Percentiles rank a stretch among this genome's conserved stretches.
Evolutionary conservation across 75 land plant genomes (phyloP).

Genomic region (Larix kaempferi): DNA sequence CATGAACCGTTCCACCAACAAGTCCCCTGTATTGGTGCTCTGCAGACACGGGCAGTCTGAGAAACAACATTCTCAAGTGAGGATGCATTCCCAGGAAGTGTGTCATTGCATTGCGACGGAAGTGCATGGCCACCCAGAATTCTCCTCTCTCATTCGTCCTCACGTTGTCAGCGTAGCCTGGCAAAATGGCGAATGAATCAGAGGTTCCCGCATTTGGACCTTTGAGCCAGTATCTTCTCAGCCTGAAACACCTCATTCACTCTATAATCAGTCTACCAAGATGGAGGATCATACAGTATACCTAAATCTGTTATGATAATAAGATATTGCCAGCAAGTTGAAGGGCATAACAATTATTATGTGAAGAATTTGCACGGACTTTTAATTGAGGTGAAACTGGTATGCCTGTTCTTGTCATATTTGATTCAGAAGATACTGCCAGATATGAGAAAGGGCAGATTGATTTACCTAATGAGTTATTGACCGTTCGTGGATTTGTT

Average conservation of each 20-base stretch:
- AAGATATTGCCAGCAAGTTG: too few relatives aligned
- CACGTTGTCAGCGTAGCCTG: conserved; percentile 68
- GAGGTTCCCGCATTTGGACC: conserved; percentile 36
- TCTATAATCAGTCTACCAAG: too few relatives aligned
- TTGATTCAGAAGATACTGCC: too few relatives aligned
- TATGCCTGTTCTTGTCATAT: too few relatives aligned
- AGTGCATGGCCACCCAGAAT: conserved; percentile 72
- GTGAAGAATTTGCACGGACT: too few relatives aligned
- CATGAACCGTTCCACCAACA: neutral
- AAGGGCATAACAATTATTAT: too few relatives aligned
- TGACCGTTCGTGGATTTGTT: too few relatives aligned
- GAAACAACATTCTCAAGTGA: conserved; percentile 32
- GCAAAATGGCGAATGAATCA: conserved; percentile 38
- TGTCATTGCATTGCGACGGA: conserved; percentile 26
- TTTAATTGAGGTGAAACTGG: too few relatives aligned
- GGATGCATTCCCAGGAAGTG: conserved; percentile 21
- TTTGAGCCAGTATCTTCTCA: conserved; percentile 48
- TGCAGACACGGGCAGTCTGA: conserved; percentile 57
- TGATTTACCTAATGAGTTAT: too few relatives aligned
- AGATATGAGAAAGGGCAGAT: too few relatives aligned
- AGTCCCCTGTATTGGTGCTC: conserved; percentile 24
- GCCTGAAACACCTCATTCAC: neutral
- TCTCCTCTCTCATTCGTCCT: conserved; percentile 45
- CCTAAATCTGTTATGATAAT: too few relatives aligned
- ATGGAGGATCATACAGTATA: too few relatives aligned